Conservation (phyloP, 345 rosid genomes). For the Eucalyptus melliodora region DNA sequence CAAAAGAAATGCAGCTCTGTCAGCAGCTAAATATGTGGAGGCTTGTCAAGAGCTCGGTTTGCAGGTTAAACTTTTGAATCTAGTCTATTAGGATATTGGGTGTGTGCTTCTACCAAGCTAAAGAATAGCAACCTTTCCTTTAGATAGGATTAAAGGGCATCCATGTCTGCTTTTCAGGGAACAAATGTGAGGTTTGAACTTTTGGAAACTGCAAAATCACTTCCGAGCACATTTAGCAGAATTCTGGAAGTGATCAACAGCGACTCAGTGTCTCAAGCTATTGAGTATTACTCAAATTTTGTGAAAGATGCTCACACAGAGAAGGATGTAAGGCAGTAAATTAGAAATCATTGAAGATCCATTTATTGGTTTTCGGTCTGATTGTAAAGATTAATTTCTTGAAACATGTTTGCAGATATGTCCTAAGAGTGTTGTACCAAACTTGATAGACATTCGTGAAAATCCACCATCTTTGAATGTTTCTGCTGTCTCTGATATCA, state of each 20-base stretch:
- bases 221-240: slow-evolving; percentile 63
- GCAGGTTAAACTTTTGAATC: slow-evolving; percentile 33
- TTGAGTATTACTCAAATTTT: slow-evolving; percentile 73
- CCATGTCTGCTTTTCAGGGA: slow-evolving; percentile 35
- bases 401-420: slow-evolving; percentile 41
- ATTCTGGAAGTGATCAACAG: slow-evolving; percentile 70
- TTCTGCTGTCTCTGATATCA: slow-evolving; percentile 35
- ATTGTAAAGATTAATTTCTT: neutral
- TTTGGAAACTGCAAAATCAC: slow-evolving; percentile 79
- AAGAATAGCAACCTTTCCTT: neutral
- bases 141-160: neutral
- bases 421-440: slow-evolving; percentile 26
- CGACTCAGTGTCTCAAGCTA: slow-evolving; percentile 54
- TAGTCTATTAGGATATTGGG: neutral
- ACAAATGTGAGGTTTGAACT: slow-evolving; percentile 85
- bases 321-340: slow-evolving; percentile 56
- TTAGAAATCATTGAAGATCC: neutral
- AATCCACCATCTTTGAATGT: slow-evolving; percentile 70
- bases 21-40: slow-evolving; percentile 78
- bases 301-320: slow-evolving; percentile 78
- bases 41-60: slow-evolving; percentile 97
- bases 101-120: neutral
- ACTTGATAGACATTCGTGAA: slow-evolving; percentile 61
- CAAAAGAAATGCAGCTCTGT: slow-evolving; percentile 69
- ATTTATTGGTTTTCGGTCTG: neutral